A percentile compares a stretch with the other conserved stretches of the same genome.
Conservation (phyloP, 2,329 filamentous ascomycete species). For the Zasmidium citrigriseum region DNA sequence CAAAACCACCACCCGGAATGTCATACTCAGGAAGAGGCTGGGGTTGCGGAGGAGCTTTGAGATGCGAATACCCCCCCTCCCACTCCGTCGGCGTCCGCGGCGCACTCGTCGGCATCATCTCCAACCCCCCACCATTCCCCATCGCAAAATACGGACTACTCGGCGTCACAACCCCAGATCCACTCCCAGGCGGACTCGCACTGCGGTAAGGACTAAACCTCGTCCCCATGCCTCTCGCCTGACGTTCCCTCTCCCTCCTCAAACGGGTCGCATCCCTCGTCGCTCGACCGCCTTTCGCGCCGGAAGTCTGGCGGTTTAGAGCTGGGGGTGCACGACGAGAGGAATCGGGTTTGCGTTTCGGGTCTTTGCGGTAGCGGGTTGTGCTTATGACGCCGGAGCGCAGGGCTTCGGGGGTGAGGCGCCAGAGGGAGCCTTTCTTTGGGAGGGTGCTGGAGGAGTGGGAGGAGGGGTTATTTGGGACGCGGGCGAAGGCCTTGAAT, state of each 20-base stretch:
- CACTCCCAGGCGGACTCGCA: background rate
- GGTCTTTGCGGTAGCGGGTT: slow-evolving; percentile 59
- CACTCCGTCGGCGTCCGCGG: background rate
- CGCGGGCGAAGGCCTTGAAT: slow-evolving; percentile 58
- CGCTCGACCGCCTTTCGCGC: slow-evolving; percentile 48
- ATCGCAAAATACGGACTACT: background rate
- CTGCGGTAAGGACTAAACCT: too few relatives aligned
- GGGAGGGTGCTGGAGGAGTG: slow-evolving; percentile 45
- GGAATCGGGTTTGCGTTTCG: slow-evolving; percentile 43
- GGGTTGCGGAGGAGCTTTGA: background rate
- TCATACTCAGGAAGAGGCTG: background rate
- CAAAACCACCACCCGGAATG: background rate
- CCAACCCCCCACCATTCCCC: background rate
- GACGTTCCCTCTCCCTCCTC: slow-evolving; percentile 4
- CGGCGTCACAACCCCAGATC: background rate
- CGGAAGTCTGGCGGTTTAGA: slow-evolving; percentile 46
- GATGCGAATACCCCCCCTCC: background rate
- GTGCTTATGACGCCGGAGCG: slow-evolving; percentile 78
- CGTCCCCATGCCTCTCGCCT: background rate
- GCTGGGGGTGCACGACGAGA: slow-evolving; percentile 31
- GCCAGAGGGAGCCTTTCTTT: slow-evolving; percentile 76
- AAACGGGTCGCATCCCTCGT: slow-evolving; percentile 34
- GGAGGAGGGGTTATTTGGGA: slow-evolving; percentile 40
- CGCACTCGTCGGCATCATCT: background rate
- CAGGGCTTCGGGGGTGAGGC: slow-evolving; percentile 69